Base-by-base conservation (phyloP, 2,329 filamentous ascomycete species). In the Juglanconis oblonga region DNA sequence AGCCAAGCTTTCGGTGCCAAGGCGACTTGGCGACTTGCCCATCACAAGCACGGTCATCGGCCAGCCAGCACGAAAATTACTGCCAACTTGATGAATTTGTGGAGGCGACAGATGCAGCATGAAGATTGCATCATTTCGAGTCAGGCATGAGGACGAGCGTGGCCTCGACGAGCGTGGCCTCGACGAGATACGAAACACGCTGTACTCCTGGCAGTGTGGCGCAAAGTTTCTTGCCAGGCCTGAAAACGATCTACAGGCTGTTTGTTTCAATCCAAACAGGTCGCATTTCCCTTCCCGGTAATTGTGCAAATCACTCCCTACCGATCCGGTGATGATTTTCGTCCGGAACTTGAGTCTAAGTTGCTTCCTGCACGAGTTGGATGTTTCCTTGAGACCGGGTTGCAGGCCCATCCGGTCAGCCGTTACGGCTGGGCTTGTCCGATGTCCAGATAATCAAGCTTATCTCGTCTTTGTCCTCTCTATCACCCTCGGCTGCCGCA, bases 1-100 rank as follows among this genome's bases (percentile, higher is more conserved):
- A 17, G 40, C n/a, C 48, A 57, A 52, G 48, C 55, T 57, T 52
- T 52, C 31, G 44, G 48, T 35, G 55, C 55, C 55, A 52, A 52
- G 55, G n/a, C 55, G 33, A 48, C 55, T 38, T 48, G 24, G 13
- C 24, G 55, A 51, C 8, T 44, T 44, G 8, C 14, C 40, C 10
- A 44, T 11, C 11, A 11, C 35, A 38, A 38, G 35, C 35, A 8
- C 35, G 7, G 35, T 38, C 35, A 38, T 38, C 53, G 40, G 38
- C 35, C 47, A 44, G 14, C 42, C 32, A 33, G 9, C 13, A 49
- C 14, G n/a, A 33, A 33, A 40, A 7, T 3, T 4, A 31, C 10
- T 32, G 42, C 13, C n/a, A 9, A 13, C 32, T 38, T 9, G 11
- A 8, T 24, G 5, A 17, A 9, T 24, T 32, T 14, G 5, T 49